A percentile compares a stretch with the other conserved stretches of the same genome.
Conservation (phyloP, 2,329 filamentous ascomycete species). For the Coccinonectria pachysandricola region DNA sequence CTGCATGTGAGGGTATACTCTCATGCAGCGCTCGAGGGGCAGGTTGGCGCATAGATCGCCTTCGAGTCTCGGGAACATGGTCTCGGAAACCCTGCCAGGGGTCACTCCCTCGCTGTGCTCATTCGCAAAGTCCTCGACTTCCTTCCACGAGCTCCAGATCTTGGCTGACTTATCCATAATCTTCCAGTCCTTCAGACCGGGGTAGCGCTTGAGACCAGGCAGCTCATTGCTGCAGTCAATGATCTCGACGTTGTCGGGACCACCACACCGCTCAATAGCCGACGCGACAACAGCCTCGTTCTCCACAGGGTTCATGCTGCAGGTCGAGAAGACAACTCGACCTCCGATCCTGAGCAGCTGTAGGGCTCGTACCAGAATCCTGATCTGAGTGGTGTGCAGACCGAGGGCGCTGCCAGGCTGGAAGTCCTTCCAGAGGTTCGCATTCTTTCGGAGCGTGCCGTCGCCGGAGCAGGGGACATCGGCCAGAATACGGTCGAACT, state of each 20-base stretch:
- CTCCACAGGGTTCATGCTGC: slow-evolving; percentile 97
- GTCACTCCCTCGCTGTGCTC: slow-evolving; percentile 41
- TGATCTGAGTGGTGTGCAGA: slow-evolving; percentile 74
- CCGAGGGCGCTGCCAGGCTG: slow-evolving; percentile 77
- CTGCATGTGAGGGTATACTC: slow-evolving; percentile 89
- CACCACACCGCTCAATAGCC: slow-evolving; percentile 84
- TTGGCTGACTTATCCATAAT: slow-evolving; percentile 80
- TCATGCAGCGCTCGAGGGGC: slow-evolving; percentile 81
- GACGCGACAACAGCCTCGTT: slow-evolving; percentile 87
- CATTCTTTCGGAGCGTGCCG: slow-evolving; percentile 87
- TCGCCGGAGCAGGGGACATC: slow-evolving; percentile 97
- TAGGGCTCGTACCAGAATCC: slow-evolving; percentile 82
- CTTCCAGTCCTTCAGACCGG: slow-evolving; percentile 74
- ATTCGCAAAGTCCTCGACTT: slow-evolving; percentile 61
- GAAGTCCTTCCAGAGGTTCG: slow-evolving; percentile 93
- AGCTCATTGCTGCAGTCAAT: slow-evolving; percentile 74
- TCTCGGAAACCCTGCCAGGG: slow-evolving; percentile 62
- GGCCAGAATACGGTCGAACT: slow-evolving; percentile 92
- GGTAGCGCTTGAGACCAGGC: slow-evolving; percentile 62
- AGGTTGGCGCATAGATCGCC: slow-evolving; percentile 48
- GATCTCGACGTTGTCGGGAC: slow-evolving; percentile 68
- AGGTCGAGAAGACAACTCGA: slow-evolving; percentile 93
- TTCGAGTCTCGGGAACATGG: slow-evolving; percentile 68
- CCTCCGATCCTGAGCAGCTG: slow-evolving; percentile 96
- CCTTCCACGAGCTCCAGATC: slow-evolving; percentile 72